Evolutionary conservation across 2,329 filamentous ascomycete species (phyloP).

Genomic region (Talaromyces sp.): DNA sequence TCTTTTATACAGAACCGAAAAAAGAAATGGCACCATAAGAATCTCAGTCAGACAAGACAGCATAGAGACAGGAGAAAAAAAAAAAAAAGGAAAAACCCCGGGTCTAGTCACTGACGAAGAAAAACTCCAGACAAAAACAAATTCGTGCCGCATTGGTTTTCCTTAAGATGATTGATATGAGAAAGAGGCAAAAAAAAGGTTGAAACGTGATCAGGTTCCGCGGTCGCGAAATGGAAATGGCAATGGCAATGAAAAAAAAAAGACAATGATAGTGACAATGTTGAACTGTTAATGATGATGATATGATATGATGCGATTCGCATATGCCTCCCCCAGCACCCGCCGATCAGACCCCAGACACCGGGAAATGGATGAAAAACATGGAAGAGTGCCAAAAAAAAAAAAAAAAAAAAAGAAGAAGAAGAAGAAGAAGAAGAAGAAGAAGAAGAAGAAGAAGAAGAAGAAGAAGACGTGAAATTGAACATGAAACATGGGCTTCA

Average conservation of each 20-base stretch:
- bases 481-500: not conserved
- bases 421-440: not conserved
- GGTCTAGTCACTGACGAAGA: slow-evolving; percentile 23
- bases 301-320: slow-evolving; percentile 4
- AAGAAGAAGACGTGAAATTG: not conserved
- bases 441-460: not conserved
- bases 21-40: slow-evolving; percentile 21
- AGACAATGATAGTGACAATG: slow-evolving; percentile 1
- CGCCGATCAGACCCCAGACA: slow-evolving; percentile 1
- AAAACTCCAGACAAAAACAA: slow-evolving; percentile 15
- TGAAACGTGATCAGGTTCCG: no score
- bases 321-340: slow-evolving; percentile 1
- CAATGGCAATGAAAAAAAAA: no score
- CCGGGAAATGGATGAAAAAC: slow-evolving; percentile 3
- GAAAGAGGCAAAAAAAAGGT: not conserved
- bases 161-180: slow-evolving; percentile 7
- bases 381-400: not conserved
- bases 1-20: slow-evolving; percentile 31
- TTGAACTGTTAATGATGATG: slow-evolving; percentile 2
- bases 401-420: not conserved
- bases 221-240: no score
- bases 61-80: not conserved
- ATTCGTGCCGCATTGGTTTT: slow-evolving; percentile 9
- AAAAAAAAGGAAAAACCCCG: slow-evolving; percentile 4
- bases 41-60: not conserved